Evolutionary conservation across 2,329 filamentous ascomycete species (phyloP).

Genomic region (Aureobasidium melanogenum): DNA sequence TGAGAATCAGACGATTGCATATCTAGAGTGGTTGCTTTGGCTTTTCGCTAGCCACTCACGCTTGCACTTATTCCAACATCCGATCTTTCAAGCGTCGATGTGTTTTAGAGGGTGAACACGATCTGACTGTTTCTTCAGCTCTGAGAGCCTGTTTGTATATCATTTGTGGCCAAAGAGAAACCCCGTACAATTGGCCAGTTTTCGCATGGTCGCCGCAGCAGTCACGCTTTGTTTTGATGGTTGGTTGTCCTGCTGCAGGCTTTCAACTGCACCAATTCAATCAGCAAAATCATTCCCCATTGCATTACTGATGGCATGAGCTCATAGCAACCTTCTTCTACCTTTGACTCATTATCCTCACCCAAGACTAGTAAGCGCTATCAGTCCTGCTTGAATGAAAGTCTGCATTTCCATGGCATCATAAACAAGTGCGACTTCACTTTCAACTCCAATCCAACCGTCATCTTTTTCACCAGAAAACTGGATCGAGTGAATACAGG

Average conservation of each 20-base stretch:
- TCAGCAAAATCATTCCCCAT: not conserved
- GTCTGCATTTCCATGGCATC: not conserved
- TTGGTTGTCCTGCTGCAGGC: not conserved
- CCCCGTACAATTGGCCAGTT: not conserved
- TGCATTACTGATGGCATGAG: not conserved
- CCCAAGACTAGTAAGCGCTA: not conserved
- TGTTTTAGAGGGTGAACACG: not conserved
- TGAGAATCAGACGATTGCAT: not conserved
- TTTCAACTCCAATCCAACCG: not conserved
- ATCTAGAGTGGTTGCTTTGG: not conserved
- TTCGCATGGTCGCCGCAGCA: not conserved
- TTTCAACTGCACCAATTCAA: not conserved
- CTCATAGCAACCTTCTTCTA: not conserved
- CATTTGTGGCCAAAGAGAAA: not conserved
- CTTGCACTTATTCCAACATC: not conserved
- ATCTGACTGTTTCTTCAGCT: not conserved
- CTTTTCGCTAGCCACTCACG: not conserved
- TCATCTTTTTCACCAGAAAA: not conserved
- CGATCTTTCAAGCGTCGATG: not conserved
- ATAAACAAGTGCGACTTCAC: not conserved
- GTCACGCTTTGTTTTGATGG: not conserved
- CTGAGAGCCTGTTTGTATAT: not conserved
- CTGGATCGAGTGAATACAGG: no score
- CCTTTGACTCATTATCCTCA: not conserved
- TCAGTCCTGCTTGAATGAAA: not conserved